These are phyloP conservation scores for Penicillium coprophilum DNA, from an alignment of 495 filamentous ascomycete genomes.

Conservation along the genomic window DNA sequence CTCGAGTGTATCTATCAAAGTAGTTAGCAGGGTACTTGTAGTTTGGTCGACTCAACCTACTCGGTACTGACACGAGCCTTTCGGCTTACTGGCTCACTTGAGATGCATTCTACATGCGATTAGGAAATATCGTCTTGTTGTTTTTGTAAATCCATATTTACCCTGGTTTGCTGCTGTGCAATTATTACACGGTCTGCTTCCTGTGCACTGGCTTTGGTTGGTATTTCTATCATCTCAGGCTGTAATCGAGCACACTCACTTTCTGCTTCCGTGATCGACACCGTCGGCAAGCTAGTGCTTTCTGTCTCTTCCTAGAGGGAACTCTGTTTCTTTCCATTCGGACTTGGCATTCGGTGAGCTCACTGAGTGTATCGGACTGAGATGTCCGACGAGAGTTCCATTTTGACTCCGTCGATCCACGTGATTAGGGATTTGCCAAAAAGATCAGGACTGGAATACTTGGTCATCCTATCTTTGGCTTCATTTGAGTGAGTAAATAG, in stretches of 20 bases:
- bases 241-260: slow-evolving; percentile 2
- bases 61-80: slow-evolving; percentile 10
- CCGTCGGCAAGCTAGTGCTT: slow-evolving; percentile 16
- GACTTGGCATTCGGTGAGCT: neutral
- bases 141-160: neutral
- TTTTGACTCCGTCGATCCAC: neutral
- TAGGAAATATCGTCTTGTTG: neutral
- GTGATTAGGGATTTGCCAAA: neutral
- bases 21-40: neutral
- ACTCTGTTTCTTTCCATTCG: slow-evolving; percentile 4
- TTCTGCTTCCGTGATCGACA: slow-evolving; percentile 23
- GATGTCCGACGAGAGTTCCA: slow-evolving; percentile 1
- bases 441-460: neutral
- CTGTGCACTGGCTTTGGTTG: slow-evolving; percentile 13
- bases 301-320: slow-evolving; percentile 11
- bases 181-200: slow-evolving; percentile 16
- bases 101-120: slow-evolving; percentile 13
- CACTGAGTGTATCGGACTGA: neutral
- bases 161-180: slow-evolving; percentile 15
- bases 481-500: neutral
- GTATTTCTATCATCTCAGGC: neutral
- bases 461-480: neutral
- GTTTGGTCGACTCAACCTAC: neutral
- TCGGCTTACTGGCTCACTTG: slow-evolving; percentile 12
- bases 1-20: slow-evolving; percentile 12